Evolutionary conservation across 371 early-diverging fungal species (phyloP).

Genomic region (Mortierella sp.): DNA sequence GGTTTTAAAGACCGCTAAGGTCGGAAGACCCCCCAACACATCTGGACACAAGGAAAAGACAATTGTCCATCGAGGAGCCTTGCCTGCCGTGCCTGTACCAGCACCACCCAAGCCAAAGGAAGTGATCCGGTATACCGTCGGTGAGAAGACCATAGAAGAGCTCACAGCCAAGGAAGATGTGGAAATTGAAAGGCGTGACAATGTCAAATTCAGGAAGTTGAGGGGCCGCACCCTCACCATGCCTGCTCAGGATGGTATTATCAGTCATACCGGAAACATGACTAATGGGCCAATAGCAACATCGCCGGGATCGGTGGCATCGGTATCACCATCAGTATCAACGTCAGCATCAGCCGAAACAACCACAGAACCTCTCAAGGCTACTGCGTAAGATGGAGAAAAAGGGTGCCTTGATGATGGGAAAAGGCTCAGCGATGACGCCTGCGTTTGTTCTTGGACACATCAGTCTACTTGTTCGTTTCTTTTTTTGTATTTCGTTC

Average conservation of each 20-base stretch:
- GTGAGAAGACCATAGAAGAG: slow-evolving; percentile 45
- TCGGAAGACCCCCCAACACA: neutral
- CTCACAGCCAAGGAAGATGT: slow-evolving; percentile 34
- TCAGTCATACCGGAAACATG: neutral
- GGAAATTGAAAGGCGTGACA: slow-evolving; percentile 39
- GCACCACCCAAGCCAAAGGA: slow-evolving; percentile 43
- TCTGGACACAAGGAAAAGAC: slow-evolving; percentile 21
- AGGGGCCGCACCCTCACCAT: slow-evolving; percentile 46
- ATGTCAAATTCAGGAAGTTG: slow-evolving; percentile 48
- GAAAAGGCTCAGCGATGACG: too few relatives aligned
- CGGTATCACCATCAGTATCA: too few relatives aligned
- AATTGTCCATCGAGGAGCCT: slow-evolving; percentile 16
- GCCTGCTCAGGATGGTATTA: slow-evolving; percentile 39
- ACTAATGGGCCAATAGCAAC: too few relatives aligned
- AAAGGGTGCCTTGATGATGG: neutral
- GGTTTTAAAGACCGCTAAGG: too few relatives aligned
- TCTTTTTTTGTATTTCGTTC: neutral
- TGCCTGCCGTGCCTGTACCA: slow-evolving; percentile 42
- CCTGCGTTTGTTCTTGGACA: neutral
- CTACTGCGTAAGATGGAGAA: neutral
- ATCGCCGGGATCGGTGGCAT: too few relatives aligned
- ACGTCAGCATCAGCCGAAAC: neutral
- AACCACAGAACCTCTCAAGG: too few relatives aligned
- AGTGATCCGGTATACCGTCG: slow-evolving; percentile 48
- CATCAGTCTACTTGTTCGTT: neutral